Conservation (phyloP, 768 basidiomycete species). For the Pisolithus tinctorius region DNA sequence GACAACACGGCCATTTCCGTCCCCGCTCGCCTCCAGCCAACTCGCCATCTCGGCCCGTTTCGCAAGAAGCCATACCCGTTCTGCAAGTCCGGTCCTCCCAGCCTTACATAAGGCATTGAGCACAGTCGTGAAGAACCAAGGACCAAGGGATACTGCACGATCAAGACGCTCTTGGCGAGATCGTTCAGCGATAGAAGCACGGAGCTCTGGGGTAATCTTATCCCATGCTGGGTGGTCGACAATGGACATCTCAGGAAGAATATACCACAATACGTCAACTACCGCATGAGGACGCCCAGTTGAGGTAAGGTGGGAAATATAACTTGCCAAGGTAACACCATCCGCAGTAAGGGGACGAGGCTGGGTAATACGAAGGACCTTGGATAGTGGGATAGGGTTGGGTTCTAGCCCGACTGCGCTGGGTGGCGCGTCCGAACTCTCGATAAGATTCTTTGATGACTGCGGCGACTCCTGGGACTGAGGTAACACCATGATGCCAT, state of each 20-base stretch:
- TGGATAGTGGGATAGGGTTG: conserved; percentile 2
- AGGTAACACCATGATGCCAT: conserved; percentile 19
- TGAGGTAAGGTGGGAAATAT: conserved; percentile 45
- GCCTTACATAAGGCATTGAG: conserved; percentile 56
- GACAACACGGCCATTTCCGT: conserved; percentile 13
- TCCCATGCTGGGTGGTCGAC: conserved; percentile 36
- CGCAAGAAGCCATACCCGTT: conserved; percentile 60
- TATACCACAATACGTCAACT: conserved; percentile 38
- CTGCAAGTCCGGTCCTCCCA: conserved; percentile 47
- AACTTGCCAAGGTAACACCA: conserved; percentile 42
- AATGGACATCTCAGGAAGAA: conserved; percentile 49
- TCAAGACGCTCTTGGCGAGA: conserved; percentile 27
- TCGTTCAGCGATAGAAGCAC: conserved; percentile 16
- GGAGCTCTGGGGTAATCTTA: conserved; percentile 19
- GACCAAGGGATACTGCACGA: conserved; percentile 47
- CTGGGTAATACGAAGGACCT: conserved; percentile 9
- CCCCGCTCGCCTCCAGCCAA: conserved; percentile 27
- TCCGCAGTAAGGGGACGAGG: conserved; percentile 28
- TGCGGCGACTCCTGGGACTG: neutral
- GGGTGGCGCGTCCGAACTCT: neutral
- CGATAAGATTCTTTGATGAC: neutral
- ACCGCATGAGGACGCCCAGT: conserved; percentile 42
- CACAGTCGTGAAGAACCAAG: conserved; percentile 51
- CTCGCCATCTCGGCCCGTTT: conserved; percentile 53
- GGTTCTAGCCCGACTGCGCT: neutral